phyloP scores from a whole-genome alignment of 352 stramenopile genomes.

The Pilasporangium apinafurcum region DNA sequence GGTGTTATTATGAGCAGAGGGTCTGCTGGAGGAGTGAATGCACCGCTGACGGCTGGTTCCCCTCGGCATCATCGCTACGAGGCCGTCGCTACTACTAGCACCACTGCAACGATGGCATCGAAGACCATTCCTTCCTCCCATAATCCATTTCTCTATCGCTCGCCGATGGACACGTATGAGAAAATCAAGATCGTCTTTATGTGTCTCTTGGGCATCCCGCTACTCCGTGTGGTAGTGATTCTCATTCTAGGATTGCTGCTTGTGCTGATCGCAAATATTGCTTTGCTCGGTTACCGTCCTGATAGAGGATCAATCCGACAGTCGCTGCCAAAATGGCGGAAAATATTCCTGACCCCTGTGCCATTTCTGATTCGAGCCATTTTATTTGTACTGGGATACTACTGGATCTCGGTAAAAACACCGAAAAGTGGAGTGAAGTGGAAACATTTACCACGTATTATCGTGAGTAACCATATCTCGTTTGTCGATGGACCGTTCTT shows the following conservation, averaged over 20 bases:
- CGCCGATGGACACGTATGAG: constrained; percentile 50
- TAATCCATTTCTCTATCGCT: constrained; percentile 62
- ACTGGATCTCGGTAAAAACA: constrained; percentile 51
- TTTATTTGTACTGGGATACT: constrained; percentile 59
- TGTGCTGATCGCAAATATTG: constrained; percentile 31
- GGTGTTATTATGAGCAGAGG: no score
- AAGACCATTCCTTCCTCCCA: not conserved
- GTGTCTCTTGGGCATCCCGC: constrained; percentile 47
- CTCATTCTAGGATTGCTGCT: constrained; percentile 24
- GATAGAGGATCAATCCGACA: constrained; percentile 20
- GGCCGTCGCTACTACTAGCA: no score
- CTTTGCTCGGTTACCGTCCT: constrained; percentile 44
- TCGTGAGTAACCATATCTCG: constrained; percentile 66
- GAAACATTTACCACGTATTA: constrained; percentile 25
- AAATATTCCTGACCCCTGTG: constrained; percentile 20
- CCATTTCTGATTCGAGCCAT: constrained; percentile 35
- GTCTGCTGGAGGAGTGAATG: no score
- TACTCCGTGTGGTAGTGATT: constrained; percentile 44
- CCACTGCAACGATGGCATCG: not conserved
- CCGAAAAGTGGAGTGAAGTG: constrained; percentile 9
- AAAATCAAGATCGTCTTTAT: constrained; percentile 44
- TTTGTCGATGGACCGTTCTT: constrained; percentile 69
- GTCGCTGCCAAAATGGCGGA: constrained; percentile 36
- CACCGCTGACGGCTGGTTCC: no score
- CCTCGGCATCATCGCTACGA: no score